Percentiles rank a stretch among this genome's conserved stretches.
These are phyloP conservation scores for Prunus davidiana DNA, from an alignment of 306 rosid species.

Conservation along the genomic window DNA sequence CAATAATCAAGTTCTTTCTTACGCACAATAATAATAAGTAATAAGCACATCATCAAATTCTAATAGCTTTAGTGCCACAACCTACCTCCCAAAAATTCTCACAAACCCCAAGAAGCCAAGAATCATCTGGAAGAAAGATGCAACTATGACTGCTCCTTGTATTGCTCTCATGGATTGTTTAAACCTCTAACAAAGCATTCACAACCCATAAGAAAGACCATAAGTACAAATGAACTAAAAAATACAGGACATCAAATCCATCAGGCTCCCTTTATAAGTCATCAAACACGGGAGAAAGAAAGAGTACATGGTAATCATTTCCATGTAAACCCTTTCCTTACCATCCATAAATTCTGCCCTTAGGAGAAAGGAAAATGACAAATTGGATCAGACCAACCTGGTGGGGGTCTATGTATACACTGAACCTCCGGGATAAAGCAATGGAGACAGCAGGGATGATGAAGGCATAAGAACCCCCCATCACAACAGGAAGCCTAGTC, in stretches of 20 bases:
- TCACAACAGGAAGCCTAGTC: slow-evolving; percentile 75
- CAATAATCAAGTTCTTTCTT: slow-evolving; percentile 11
- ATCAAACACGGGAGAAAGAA: background rate
- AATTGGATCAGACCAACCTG: slow-evolving; percentile 43
- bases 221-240: slow-evolving; percentile 17
- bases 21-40: slow-evolving; percentile 16
- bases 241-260: background rate
- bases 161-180: slow-evolving; percentile 58
- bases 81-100: slow-evolving; percentile 72
- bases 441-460: slow-evolving; percentile 57
- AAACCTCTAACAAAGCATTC: slow-evolving; percentile 55
- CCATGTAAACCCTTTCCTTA: slow-evolving; percentile 2
- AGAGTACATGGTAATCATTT: background rate
- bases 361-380: background rate
- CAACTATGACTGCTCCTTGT: slow-evolving; percentile 74
- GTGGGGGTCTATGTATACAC: slow-evolving; percentile 43
- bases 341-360: background rate
- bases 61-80: background rate
- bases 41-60: slow-evolving; percentile 1
- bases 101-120: slow-evolving; percentile 77
- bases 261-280: background rate
- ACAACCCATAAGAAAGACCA: slow-evolving; percentile 9
- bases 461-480: slow-evolving; percentile 72
- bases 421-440: slow-evolving; percentile 54
- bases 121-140: slow-evolving; percentile 60